phyloP scores from a whole-genome alignment of 306 rosid species.

The Alnus glutinosa region DNA sequence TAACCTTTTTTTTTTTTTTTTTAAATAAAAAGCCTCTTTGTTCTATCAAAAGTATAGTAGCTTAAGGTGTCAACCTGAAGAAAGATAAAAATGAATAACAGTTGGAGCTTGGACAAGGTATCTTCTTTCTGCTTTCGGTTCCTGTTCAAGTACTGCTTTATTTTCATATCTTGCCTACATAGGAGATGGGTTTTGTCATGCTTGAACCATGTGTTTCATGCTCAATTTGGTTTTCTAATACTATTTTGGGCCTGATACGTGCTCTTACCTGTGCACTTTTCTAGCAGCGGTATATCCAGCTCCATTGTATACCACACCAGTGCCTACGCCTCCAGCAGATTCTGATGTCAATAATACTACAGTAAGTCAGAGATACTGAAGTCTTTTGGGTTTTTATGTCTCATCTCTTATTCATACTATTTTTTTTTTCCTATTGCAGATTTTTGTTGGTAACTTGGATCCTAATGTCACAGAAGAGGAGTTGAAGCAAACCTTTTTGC shows the following conservation, averaged over 20 bases:
- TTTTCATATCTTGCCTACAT: not conserved
- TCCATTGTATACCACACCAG: conserved; percentile 65
- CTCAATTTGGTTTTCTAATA: conserved; percentile 13
- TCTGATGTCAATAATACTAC: conserved; percentile 82
- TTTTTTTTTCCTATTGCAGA: conserved; percentile 38
- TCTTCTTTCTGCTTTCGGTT: not conserved
- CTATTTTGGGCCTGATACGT: not conserved
- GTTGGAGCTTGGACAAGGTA: no score
- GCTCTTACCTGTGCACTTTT: conserved; percentile 26
- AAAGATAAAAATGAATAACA: no score
- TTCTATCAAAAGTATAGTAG: no score
- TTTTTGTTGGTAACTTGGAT: conserved; percentile 90
- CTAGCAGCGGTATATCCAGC: conserved; percentile 59
- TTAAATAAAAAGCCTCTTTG: no score
- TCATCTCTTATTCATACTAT: conserved; percentile 26
- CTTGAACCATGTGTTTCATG: not conserved
- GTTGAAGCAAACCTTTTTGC: conserved; percentile 78
- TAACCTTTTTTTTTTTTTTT: no score
- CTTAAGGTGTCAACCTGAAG: no score
- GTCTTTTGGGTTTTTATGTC: not conserved
- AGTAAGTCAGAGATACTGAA: conserved; percentile 42
- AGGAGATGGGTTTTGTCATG: not conserved
- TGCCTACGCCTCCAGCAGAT: conserved; percentile 47
- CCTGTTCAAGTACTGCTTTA: not conserved
- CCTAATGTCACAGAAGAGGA: conserved; percentile 75